Evolutionary conservation across 2,329 filamentous ascomycete species (phyloP), one percentile per base, ranked within the genome.

Genomic region (Fusarium annulatum): DNA sequence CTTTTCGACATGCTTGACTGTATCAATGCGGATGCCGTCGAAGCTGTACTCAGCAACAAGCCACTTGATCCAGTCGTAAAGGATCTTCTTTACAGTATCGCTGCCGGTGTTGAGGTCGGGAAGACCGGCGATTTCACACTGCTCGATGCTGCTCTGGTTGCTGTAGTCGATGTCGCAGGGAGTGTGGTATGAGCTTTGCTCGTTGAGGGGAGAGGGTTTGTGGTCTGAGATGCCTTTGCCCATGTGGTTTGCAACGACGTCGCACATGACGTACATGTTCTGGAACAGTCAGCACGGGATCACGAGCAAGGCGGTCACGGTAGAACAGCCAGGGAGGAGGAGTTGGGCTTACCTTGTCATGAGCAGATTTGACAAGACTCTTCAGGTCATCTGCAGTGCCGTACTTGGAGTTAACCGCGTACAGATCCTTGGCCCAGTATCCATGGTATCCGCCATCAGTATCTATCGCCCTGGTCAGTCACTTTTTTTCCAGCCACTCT

Each of bases 1-100:
- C 68, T 86, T 86, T 69, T 90, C 85, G 19, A 91, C 88, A 78
- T 91, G 88, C 80, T 89, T 90, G 69, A 88, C 88, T 0, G 88
- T 90, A 71, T 91, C 89, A 73, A 91, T 87, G 39, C 89, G 87
- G 16, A 90, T 82, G 6, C 89, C 88, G 77, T 90, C 89, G 82
- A 92, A 90, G 23, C 83, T 84, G 77, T 92, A 93, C 70, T 90
- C 88, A 6, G 84, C 78, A 4, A 93, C 87, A 1, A 93, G 82
- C 46, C 82, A 82, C 23, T 78, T 79, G 73, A 93, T 84, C 92
- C 91, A 93, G n/a, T 82, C 79, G 61, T 88, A 83, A 78, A 88
- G 89, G 6, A 88, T 81, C 21, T 79, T 78, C 33, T 85, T 84
- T 15, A 93, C 87, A 2, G 80, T 79, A 0, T 81, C 60, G 36